Conservation (phyloP, 345 rosid species). For the Ricinus communis region DNA sequence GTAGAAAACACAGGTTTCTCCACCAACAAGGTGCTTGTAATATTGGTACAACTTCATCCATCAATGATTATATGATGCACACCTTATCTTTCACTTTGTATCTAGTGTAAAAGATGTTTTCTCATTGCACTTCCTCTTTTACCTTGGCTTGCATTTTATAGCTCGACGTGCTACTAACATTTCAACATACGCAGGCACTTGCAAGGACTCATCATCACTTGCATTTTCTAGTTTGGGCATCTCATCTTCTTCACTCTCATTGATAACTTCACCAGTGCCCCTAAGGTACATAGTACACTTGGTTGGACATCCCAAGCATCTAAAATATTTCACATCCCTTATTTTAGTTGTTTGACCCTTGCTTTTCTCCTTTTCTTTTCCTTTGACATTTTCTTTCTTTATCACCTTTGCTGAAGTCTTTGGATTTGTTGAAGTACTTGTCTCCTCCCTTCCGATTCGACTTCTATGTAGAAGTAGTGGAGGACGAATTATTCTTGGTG, state of each 20-base stretch:
- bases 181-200: fast-evolving
- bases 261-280: no score
- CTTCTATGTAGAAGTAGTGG: no score
- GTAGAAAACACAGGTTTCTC: neutral
- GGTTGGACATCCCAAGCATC: no score
- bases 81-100: neutral
- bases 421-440: no score
- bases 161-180: neutral
- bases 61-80: neutral
- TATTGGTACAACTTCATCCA: neutral
- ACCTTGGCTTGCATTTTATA: neutral
- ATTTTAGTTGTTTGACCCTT: no score
- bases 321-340: no score
- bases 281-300: no score
- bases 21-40: neutral
- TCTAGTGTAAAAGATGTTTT: neutral
- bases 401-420: no score
- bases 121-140: fast-evolving
- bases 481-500: no score
- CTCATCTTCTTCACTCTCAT: neutral
- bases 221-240: neutral
- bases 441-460: no score
- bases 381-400: no score
- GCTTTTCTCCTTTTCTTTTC: no score
- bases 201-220: neutral